Base-by-base conservation (phyloP, 2,329 filamentous ascomycete genomes). In the Didymellaceae sp. region DNA sequence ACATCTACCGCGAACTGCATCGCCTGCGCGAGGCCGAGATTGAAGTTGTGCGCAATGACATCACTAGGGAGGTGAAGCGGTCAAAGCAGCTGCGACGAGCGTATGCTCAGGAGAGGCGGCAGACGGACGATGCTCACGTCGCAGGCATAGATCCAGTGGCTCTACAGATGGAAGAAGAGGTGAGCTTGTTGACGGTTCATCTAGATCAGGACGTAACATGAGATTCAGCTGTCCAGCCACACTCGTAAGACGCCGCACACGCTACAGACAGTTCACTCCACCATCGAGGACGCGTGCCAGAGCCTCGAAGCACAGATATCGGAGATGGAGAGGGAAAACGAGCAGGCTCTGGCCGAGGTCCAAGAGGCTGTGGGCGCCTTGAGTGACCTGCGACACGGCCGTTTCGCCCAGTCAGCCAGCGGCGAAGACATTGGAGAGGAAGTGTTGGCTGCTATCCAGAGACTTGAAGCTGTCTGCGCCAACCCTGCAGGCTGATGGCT, bases 381-480 rank as follows among this genome's bases (percentile, higher is more conserved):
- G 68, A 95, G 90, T 71, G 90, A 95, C 72, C 78, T 96, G 46
- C 85, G 89, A 35, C 93, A 94, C 65, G 91, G 91, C 28, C 86
- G 86, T 46, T 82, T 94, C 50, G 72, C 74, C 30, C 75, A 74
- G 18, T 69, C 76, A 18, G 68, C 72, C 17, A 75, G 73, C 9
- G 80, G 83, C 26, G 88, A 89, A 56, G 72, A 79, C 17, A 74
- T 92, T 24, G 79, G 79, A 20, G 80, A 84, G 37, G 86, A 91
- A 58, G 82, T 90, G 22, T 75, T 91, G 14, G 82, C 86, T 37
- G 86, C 86, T 5, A 75, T 94, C 26, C 76, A 79, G 54, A 80
- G 81, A 54, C 77, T 91, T 25, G 84, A 89, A 68, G 78, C 84
- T 54, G 79, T 81, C 18, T 91, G 88, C 70, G 28, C 58, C 9